Percentiles rank a stretch among this genome's conserved stretches.
These are phyloP conservation scores for Hymenoscyphus repandus DNA, from an alignment of 2,329 filamentous ascomycete species.

Conservation along the genomic window DNA sequence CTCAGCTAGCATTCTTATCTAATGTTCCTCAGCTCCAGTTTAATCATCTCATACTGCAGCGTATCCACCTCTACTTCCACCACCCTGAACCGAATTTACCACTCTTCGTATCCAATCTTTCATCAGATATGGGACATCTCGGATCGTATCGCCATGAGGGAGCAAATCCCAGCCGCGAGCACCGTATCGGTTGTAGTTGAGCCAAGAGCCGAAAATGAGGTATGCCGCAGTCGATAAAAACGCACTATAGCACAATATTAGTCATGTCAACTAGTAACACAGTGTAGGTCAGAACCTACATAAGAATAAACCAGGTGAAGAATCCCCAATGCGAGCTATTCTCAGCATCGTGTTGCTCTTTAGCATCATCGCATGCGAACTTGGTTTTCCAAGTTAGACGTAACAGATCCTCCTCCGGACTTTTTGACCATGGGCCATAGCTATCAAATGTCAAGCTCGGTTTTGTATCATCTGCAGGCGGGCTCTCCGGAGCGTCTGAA, in stretches of 20 bases:
- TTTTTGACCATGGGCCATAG: slow-evolving; percentile 54
- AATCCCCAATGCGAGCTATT: slow-evolving; percentile 73
- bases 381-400: slow-evolving; percentile 82
- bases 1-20: background rate
- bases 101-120: slow-evolving; percentile 82
- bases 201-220: slow-evolving; percentile 96
- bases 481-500: slow-evolving; percentile 29
- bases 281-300: slow-evolving; percentile 51
- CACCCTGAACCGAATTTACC: slow-evolving; percentile 77
- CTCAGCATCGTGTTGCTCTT: slow-evolving; percentile 36
- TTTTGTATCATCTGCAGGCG: slow-evolving; percentile 26
- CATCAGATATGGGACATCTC: slow-evolving; percentile 85
- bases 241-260: slow-evolving; percentile 46
- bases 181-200: slow-evolving; percentile 97
- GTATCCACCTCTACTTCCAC: slow-evolving; percentile 83
- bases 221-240: slow-evolving; percentile 85
- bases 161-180: slow-evolving; percentile 92
- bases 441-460: slow-evolving; percentile 71
- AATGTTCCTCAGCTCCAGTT: background rate
- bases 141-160: slow-evolving; percentile 85
- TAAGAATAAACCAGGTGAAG: slow-evolving; percentile 93
- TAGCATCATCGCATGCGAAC: slow-evolving; percentile 68
- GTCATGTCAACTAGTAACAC: slow-evolving; percentile 3
- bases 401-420: slow-evolving; percentile 51
- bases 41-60: slow-evolving; percentile 63